These are phyloP conservation scores for Calonectria fujianensis DNA, from an alignment of 2,329 filamentous ascomycete species.

Conservation along the genomic window DNA sequence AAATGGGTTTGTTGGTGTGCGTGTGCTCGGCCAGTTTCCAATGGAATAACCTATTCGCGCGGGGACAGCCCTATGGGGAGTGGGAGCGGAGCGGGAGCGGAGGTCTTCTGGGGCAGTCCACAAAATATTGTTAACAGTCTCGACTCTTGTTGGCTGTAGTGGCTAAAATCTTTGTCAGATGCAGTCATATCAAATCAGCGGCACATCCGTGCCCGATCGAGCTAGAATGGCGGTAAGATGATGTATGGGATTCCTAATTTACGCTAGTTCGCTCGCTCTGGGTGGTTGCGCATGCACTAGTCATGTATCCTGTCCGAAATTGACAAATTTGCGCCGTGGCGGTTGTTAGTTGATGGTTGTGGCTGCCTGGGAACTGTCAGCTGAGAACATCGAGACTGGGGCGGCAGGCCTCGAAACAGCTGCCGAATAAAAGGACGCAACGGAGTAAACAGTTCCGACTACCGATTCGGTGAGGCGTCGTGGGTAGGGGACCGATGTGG, in stretches of 20 bases:
- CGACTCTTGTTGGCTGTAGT: background rate
- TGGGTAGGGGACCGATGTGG: background rate
- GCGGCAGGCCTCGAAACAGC: background rate
- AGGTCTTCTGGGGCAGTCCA: background rate
- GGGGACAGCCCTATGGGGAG: background rate
- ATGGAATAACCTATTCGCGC: background rate
- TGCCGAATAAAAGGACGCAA: background rate
- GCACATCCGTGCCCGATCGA: background rate
- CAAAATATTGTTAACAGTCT: background rate
- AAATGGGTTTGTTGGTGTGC: background rate
- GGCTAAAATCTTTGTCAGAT: slow-evolving; percentile 27
- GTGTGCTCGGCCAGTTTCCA: background rate
- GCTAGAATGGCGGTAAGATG: background rate
- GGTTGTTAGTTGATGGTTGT: background rate
- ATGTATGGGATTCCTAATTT: background rate
- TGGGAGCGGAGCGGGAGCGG: background rate
- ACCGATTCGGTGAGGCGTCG: background rate
- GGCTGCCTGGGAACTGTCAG: background rate
- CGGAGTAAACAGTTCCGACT: background rate
- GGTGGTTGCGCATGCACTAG: background rate
- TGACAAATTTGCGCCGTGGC: background rate
- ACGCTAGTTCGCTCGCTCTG: background rate
- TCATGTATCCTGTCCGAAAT: background rate
- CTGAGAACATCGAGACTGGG: background rate
- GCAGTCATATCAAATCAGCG: background rate